Base-by-base conservation (phyloP, 2,329 filamentous ascomycete genomes). In the Dothideomycetes sp. region DNA sequence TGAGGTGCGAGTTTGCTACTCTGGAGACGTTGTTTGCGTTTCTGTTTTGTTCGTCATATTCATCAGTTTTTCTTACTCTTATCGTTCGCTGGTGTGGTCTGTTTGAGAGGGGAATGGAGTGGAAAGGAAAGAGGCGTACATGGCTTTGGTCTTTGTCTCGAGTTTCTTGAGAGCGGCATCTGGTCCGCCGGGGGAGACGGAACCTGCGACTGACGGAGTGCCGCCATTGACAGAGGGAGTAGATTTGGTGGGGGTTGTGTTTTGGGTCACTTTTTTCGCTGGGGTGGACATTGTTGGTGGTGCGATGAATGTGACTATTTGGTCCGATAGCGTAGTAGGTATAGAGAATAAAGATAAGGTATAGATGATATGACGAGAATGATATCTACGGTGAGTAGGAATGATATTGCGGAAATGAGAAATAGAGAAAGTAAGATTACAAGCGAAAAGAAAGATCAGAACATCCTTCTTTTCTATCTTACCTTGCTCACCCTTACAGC, bases 21-120 rank as follows among this genome's bases (percentile, higher is more conserved):
- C 53, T 49, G 30, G 54, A 51, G 18, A 57, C 43, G 37, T 54
- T 56, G 47, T 56, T 58, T 19, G 49, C 44, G 31, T 54, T 56
- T 11, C 50, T 54, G 36, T 29, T 27, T 24, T 14, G 27, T 30
- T 19, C 11, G 10, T 11, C 10, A 27, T n/a, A 8, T 32, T 12
- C 8, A 16, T 36, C 9, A 11, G n/a, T 9, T 40, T 32, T 38
- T 15, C 14, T 27, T 12, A 5, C 11, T 12, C 4, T 11, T 12
- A 14, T 19, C 16, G 12, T 3, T 4, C 5, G 12, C 3, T 15
- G 34, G 24, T 18, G 17, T 30, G 17, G 19, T 31, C 31, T 19
- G 24, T 33, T 17, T 9, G 8, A 29, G 11, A 29, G 24, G 24
- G 12, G 12, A 29, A 29, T 12, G 24, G n/a, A n/a, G n/a, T n/a